Percentiles rank a stretch among this genome's conserved stretches.
phyloP scores from a whole-genome alignment of 176 grass and related monocot genomes.

The Hordeum vulgare region MorexV3_pseudomolecules_assembly NC_058523.1:513004371-513004870 shows the following conservation, averaged over 20 bases:
- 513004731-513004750: not conserved
- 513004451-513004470: not conserved
- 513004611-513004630: constrained; percentile 47
- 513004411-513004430: constrained; percentile 26
- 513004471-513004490: not conserved
- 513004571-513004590: constrained; percentile 34
- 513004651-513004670: not conserved
- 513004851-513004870: constrained; percentile 87
- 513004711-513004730: not conserved
- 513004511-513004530: not conserved
- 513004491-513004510: not conserved
- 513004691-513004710: not conserved
- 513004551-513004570: constrained; percentile 57
- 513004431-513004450: constrained; percentile 7
- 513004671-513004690: not conserved
- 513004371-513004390: constrained; percentile 34
- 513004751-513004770: not conserved
- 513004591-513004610: constrained; percentile 82
- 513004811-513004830: not conserved
- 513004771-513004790: not conserved
- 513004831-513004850: not conserved
- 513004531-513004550: constrained; percentile 47
- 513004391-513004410: constrained; percentile 20
- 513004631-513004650: constrained; percentile 48
- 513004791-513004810: not conserved